Conservation (phyloP, 345 rosid species). For the Euphorbia peplus region DNA sequence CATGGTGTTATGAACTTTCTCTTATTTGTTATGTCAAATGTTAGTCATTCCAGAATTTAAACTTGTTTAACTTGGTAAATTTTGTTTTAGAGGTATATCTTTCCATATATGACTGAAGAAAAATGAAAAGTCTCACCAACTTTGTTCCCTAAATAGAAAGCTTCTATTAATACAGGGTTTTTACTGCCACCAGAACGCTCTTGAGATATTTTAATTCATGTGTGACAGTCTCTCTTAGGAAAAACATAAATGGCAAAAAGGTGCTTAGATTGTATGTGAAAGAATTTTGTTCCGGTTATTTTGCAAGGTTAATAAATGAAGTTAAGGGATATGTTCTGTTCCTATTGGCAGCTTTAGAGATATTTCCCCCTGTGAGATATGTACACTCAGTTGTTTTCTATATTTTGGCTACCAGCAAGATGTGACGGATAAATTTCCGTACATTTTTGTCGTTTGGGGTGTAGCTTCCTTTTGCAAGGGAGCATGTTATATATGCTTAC, state of each 20-base stretch:
- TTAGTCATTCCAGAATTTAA: neutral
- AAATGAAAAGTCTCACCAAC: neutral
- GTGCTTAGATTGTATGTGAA: neutral
- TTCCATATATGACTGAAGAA: neutral
- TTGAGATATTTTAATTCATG: neutral
- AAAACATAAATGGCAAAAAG: neutral
- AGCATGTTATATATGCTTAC: neutral
- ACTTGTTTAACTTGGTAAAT: neutral
- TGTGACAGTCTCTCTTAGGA: neutral
- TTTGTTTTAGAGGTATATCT: neutral
- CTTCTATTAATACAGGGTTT: neutral
- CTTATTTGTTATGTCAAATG: neutral
- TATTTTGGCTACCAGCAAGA: neutral
- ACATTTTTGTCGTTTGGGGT: constrained; percentile 4
- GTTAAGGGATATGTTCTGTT: constrained; percentile 7
- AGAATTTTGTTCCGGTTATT: neutral
- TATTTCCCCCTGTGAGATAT: neutral
- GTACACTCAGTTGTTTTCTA: neutral
- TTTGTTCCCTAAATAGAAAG: neutral
- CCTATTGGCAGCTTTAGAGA: constrained; percentile 7
- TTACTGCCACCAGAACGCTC: constrained; percentile 4
- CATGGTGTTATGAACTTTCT: neutral
- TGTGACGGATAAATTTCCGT: neutral
- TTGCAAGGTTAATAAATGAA: neutral
- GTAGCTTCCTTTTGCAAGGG: neutral